A percentile compares a stretch with the other conserved stretches of the same genome.
phyloP scores from a whole-genome alignment of 441 rosid species.

The Adansonia grandidieri region DNA sequence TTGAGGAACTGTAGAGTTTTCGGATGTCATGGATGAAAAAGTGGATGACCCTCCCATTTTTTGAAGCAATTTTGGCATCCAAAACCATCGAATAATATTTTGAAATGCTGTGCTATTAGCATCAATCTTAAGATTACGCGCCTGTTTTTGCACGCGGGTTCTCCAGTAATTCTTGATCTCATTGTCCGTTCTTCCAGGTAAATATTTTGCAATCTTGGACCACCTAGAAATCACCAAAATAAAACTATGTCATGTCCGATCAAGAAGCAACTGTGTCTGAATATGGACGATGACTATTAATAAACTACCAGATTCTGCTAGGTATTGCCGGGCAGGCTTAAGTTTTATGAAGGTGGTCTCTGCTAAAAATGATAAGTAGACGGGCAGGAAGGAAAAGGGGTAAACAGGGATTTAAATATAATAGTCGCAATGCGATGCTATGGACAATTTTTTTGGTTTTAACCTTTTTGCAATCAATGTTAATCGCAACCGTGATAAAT shows the following conservation, averaged over 20 bases:
- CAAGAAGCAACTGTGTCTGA: neutral
- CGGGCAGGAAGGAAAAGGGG: too few species aligned
- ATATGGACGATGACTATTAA: too few species aligned
- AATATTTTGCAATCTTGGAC: conserved; percentile 73
- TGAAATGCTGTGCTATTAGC: conserved; percentile 54
- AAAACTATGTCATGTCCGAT: neutral
- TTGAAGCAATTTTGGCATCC: conserved; percentile 60
- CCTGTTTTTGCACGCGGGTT: conserved; percentile 74
- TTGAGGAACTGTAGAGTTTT: conserved; percentile 23
- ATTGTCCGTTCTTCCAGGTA: conserved; percentile 77
- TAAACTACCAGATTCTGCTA: neutral
- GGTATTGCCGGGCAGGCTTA: too few species aligned
- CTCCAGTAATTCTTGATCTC: conserved; percentile 82
- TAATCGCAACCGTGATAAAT: too few species aligned
- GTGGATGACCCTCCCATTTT: conserved; percentile 35
- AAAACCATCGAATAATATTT: conserved; percentile 43
- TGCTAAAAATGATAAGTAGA: too few species aligned
- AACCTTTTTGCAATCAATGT: too few species aligned
- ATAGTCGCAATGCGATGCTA: too few species aligned
- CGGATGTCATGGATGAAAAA: neutral
- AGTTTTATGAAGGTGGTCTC: too few species aligned
- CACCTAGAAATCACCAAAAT: conserved; percentile 43
- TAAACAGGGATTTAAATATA: too few species aligned
- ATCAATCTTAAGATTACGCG: conserved; percentile 58
- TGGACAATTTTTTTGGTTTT: too few species aligned